Evolutionary conservation across 1,284 basidiomycete species (phyloP), one percentile per base, ranked within the genome.

Genomic region (Heterobasidion parviporum): DNA sequence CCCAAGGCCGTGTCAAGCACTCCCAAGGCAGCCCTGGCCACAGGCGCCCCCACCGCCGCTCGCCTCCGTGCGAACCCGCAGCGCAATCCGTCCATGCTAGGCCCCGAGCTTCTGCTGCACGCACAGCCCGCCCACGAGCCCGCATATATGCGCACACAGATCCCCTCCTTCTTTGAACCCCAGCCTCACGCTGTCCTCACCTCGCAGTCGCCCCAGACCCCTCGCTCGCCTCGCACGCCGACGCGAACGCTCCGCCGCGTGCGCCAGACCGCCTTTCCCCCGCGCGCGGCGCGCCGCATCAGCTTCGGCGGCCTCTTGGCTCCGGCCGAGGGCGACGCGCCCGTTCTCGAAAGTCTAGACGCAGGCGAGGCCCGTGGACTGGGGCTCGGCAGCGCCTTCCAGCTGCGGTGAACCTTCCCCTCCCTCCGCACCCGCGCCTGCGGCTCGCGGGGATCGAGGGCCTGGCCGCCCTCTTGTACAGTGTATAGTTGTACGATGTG

Each of bases 1-100:
- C 41, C 41, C 41, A 16, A 16, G 12, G 8, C 41, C 41, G 12
- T 44, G 16, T 34, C 50, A 57, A 78, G 74, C 43, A 76, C 74
- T 66, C 69, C 68, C 2, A 58, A 59, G 6, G 44, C 58, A 43
- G 14, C 45, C 32, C 5, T 4, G 26, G 1, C 26, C 26, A 26
- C 26, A 3, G 26, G 26, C 26, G 44, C 52, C 38, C 43, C 38
- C 60, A 6, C 15, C 14, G 15, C 54, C 53, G 33, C 50, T 60
- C 53, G 62, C 58, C 57, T 71, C 65, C 54, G 61, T 26, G 77
- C 76, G 70, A 80, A 75, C 58, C 57, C 77, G 12, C 74, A 80
- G 64, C 72, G 81, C 46, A 83, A 83, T 59, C 79, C 82, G 6
- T 83, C 78, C 64, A 82, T 84, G 38, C 72, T 85, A 53, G 82